Percentiles rank a stretch among this genome's conserved stretches.
These are phyloP conservation scores for Solanum hybrid DNA, from an alignment of 305 asterid species.

Conservation along the genomic window DNA sequence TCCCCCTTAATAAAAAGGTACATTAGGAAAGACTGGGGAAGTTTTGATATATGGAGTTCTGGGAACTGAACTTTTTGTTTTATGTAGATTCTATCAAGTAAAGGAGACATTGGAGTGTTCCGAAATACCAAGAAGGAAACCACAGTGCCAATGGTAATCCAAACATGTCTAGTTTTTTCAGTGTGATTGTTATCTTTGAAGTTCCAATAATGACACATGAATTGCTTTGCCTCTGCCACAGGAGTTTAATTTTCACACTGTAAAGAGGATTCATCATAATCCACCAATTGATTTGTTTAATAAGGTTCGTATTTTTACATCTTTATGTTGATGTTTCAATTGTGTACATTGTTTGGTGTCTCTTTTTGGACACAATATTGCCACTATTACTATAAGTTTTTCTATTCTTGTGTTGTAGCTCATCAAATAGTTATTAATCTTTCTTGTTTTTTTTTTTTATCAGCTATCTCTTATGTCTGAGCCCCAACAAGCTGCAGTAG, in stretches of 20 bases:
- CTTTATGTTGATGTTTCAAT: background rate
- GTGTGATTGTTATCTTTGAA: background rate
- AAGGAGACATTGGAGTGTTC: constrained; percentile 76
- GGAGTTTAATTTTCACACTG: constrained; percentile 77
- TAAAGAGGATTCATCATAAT: constrained; percentile 49
- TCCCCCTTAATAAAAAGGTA: constrained; percentile 78
- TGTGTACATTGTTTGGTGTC: background rate
- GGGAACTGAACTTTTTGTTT: background rate
- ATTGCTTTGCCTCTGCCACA: constrained; percentile 21
- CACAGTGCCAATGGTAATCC: constrained; percentile 67
- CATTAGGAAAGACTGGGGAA: background rate
- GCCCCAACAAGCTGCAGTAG: constrained; percentile 26
- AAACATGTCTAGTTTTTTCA: background rate
- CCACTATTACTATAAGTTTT: background rate
- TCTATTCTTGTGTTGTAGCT: background rate
- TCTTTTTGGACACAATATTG: background rate
- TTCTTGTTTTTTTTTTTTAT: constrained; percentile 11
- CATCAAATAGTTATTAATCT: constrained; percentile 16
- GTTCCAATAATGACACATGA: background rate
- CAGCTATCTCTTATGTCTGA: constrained; percentile 74
- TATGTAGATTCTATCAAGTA: constrained; percentile 71
- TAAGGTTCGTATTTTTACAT: constrained; percentile 37
- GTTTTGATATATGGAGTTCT: background rate
- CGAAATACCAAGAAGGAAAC: constrained; percentile 60
- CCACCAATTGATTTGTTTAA: constrained; percentile 68